Evolutionary conservation across 768 basidiomycete genomes (phyloP).

Genomic region (Tremella yokohamensis): DNA sequence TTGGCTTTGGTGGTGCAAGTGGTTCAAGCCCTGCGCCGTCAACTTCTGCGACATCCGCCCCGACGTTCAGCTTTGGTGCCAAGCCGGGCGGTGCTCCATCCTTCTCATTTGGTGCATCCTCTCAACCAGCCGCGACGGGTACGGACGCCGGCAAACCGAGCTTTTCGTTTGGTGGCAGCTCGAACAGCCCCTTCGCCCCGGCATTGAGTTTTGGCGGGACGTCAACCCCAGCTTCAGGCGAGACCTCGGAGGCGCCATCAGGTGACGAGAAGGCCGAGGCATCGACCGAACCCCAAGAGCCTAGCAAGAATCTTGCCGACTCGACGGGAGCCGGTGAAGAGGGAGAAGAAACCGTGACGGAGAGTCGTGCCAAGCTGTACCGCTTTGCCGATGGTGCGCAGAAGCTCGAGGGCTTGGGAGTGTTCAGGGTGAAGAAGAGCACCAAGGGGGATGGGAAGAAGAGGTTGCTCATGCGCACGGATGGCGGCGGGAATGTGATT

Average conservation of each 20-base stretch:
- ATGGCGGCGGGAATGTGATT: conserved; percentile 32
- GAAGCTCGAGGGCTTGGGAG: conserved; percentile 24
- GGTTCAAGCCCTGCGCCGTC: neutral
- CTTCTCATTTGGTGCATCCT: conserved; percentile 11
- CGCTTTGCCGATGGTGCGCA: conserved; percentile 24
- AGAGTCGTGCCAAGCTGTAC: conserved; percentile 33
- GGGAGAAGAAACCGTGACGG: conserved; percentile 38
- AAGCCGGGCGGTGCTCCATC: conserved; percentile 10
- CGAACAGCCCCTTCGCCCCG: neutral
- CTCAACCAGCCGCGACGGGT: neutral
- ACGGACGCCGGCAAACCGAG: neutral
- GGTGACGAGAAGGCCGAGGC: conserved; percentile 9
- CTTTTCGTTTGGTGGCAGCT: conserved; percentile 8
- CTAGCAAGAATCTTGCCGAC: conserved; percentile 35
- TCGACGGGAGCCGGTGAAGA: conserved; percentile 39
- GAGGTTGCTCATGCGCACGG: conserved; percentile 39
- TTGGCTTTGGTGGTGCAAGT: conserved; percentile 17
- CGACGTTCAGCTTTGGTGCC: conserved; percentile 28
- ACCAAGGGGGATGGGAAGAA: conserved; percentile 23
- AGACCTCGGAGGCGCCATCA: neutral
- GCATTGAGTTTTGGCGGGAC: conserved; percentile 12
- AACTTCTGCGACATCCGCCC: conserved; percentile 1
- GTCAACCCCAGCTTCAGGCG: conserved; percentile 8
- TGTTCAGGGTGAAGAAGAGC: conserved; percentile 32
- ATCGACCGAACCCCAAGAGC: conserved; percentile 8